A percentile compares a stretch with the other conserved stretches of the same genome.
phyloP scores from a whole-genome alignment of 345 rosid genomes.

The Euphorbia tirucalli region DNA sequence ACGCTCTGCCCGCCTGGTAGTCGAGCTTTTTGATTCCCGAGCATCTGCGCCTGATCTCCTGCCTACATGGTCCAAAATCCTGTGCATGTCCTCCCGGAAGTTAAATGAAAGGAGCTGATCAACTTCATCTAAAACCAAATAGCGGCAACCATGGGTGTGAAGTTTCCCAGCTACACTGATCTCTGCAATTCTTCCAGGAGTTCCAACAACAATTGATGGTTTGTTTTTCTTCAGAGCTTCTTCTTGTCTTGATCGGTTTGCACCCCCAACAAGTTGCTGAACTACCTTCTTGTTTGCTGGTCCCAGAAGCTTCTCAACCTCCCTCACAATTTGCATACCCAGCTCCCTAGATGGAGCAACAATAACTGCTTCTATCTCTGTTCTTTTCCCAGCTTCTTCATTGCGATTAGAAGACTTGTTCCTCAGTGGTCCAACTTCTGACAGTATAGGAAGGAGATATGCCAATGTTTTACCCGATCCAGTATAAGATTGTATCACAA shows the following conservation, averaged over 20 bases:
- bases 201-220: conserved; percentile 84
- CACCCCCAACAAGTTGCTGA: conserved; percentile 98
- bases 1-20: conserved; percentile 44
- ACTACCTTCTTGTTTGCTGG: conserved; percentile 70
- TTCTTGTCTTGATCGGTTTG: conserved; percentile 91
- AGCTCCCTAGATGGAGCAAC: conserved; percentile 97
- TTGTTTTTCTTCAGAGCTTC: conserved; percentile 94
- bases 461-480: conserved; percentile 95
- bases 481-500: conserved; percentile 86
- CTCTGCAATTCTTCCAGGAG: conserved; percentile 92
- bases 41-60: conserved; percentile 56
- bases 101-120: conserved; percentile 91
- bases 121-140: conserved; percentile 86
- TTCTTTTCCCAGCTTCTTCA: conserved; percentile 41
- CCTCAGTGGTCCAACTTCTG: conserved; percentile 69
- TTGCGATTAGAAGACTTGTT: conserved; percentile 32
- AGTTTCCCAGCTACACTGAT: conserved; percentile 93
- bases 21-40: conserved; percentile 27
- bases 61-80: conserved; percentile 87
- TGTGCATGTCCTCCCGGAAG: conserved; percentile 82
- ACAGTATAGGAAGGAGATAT: conserved; percentile 79
- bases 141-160: conserved; percentile 80
- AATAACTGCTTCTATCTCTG: conserved; percentile 76
- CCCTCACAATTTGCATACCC: conserved; percentile 96
- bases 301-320: conserved; percentile 79